phyloP scores from a whole-genome alignment of 2,329 filamentous ascomycete genomes.

The Talaromyces sp. region DNA sequence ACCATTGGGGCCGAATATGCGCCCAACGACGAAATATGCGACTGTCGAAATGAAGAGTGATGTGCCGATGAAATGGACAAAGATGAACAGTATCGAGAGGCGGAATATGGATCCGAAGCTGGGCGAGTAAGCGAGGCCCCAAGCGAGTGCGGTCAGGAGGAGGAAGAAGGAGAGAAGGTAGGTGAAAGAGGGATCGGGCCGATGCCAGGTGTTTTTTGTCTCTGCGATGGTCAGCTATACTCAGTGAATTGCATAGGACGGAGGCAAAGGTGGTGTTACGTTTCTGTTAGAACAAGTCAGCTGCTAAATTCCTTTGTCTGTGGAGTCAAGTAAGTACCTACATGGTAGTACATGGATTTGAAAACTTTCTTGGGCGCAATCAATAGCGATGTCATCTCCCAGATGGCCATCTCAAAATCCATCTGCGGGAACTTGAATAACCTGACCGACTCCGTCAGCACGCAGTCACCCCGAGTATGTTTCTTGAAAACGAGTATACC shows the following conservation, averaged over 20 bases:
- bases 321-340: constrained; percentile 36
- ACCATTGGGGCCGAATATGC: constrained; percentile 56
- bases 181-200: constrained; percentile 65
- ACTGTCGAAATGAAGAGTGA: constrained; percentile 58
- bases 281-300: constrained; percentile 12
- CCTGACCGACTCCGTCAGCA: constrained; percentile 29
- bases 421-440: constrained; percentile 70
- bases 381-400: constrained; percentile 67
- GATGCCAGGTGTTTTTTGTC: constrained; percentile 68
- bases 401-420: constrained; percentile 71
- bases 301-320: too few species aligned
- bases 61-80: constrained; percentile 59
- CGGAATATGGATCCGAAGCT: constrained; percentile 46
- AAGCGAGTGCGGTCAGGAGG: constrained; percentile 50
- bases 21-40: constrained; percentile 62
- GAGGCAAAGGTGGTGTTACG: neutral
- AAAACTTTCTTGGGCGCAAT: constrained; percentile 69
- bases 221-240: constrained; percentile 40
- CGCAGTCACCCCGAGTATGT: neutral
- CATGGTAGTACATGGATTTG: constrained; percentile 67
- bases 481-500: constrained; percentile 35
- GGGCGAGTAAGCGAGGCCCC: constrained; percentile 56
- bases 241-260: neutral
- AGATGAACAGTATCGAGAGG: constrained; percentile 48
- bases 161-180: constrained; percentile 67